A percentile compares a stretch with the other conserved stretches of the same genome.
phyloP scores from a whole-genome alignment of 768 basidiomycete species.

The Cyathus striatus region DNA sequence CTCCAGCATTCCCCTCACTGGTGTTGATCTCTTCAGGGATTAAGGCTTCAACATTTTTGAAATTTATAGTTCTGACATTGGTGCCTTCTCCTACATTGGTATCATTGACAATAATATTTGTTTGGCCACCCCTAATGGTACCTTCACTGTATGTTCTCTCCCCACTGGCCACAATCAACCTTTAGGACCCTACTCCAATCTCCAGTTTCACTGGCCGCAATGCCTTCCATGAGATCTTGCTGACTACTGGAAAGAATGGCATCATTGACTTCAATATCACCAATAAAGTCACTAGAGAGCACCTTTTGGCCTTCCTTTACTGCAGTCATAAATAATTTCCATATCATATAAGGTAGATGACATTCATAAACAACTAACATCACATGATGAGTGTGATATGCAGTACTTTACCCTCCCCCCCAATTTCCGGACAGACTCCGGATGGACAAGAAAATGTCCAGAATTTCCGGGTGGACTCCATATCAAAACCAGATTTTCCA shows the following conservation, averaged over 20 bases:
- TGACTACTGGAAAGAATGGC: not conserved
- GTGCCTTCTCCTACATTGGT: not conserved
- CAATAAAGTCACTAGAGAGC: not conserved
- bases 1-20: not conserved
- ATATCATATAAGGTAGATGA: too few species aligned
- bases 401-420: too few species aligned
- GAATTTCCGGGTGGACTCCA: too few species aligned
- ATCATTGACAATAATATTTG: not conserved
- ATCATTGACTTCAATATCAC: not conserved
- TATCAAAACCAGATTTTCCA: too few species aligned
- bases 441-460: too few species aligned
- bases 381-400: too few species aligned
- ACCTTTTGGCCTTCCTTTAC: not conserved
- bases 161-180: too few species aligned
- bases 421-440: too few species aligned
- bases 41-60: not conserved
- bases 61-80: not conserved
- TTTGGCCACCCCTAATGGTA: not conserved
- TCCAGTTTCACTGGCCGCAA: not conserved
- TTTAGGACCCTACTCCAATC: not conserved
- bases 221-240: not conserved
- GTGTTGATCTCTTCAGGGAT: not conserved
- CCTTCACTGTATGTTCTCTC: not conserved
- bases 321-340: too few species aligned
- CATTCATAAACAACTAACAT: too few species aligned